phyloP scores from a whole-genome alignment of 2,329 filamentous ascomycete genomes.

The Immersiporthe knoxdaviesiana region DNA sequence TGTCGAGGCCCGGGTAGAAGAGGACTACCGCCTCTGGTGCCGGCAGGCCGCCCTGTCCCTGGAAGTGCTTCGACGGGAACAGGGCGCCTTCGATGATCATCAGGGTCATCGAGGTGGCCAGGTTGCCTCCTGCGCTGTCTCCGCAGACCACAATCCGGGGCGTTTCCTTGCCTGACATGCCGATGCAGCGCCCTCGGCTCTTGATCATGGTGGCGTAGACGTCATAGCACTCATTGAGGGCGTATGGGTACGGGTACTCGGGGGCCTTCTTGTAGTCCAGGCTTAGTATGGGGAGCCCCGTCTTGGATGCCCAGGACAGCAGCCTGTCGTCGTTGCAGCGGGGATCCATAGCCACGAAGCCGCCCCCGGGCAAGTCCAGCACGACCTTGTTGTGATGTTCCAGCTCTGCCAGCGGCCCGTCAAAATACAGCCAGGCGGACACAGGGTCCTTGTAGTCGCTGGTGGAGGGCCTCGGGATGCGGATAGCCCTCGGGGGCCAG shows the following conservation, averaged over 20 bases:
- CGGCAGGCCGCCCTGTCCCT: conserved; percentile 65
- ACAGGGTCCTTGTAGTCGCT: conserved; percentile 86
- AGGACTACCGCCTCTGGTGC: conserved; percentile 79
- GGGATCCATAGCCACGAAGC: conserved; percentile 97
- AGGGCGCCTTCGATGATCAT: conserved; percentile 84
- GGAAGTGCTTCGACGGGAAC: conserved; percentile 57
- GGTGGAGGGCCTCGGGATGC: conserved; percentile 77
- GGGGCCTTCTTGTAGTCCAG: conserved; percentile 89
- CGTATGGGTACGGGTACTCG: conserved; percentile 83
- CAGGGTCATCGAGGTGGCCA: conserved; percentile 78
- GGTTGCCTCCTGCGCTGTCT: conserved; percentile 81
- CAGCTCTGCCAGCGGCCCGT: conserved; percentile 79
- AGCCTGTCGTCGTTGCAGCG: conserved; percentile 92
- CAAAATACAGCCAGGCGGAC: conserved; percentile 89
- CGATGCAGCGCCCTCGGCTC: conserved; percentile 74
- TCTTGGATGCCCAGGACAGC: conserved; percentile 87
- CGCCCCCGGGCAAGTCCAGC: conserved; percentile 89
- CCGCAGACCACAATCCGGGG: conserved; percentile 76
- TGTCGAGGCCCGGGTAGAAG: conserved; percentile 88
- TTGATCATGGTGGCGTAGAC: conserved; percentile 76
- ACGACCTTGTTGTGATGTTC: conserved; percentile 77
- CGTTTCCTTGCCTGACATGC: conserved; percentile 66
- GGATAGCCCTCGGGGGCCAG: conserved; percentile 79
- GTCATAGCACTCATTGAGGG: conserved; percentile 85
- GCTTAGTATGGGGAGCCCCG: conserved; percentile 85